A percentile compares a stretch with the other conserved stretches of the same genome.
These are phyloP conservation scores for Hirsutella thompsonii DNA, from an alignment of 2,329 filamentous ascomycete species.

Conservation along the genomic window DNA sequence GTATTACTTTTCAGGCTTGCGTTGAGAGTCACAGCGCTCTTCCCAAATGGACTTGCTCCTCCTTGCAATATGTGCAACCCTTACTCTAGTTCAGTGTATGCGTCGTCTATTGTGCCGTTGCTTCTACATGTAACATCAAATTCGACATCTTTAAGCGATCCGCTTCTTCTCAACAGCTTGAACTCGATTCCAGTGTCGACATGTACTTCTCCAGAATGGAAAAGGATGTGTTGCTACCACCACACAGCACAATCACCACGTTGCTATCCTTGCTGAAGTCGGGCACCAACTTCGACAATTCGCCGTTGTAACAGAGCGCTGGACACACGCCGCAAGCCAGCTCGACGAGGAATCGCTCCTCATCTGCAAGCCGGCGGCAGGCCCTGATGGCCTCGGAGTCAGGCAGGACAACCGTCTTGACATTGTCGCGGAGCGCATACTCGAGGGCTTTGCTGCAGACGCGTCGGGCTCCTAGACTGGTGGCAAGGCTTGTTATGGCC, in stretches of 20 bases:
- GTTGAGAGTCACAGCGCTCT: no score
- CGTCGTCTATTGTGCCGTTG: no score
- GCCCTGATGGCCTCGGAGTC: slow-evolving; percentile 15
- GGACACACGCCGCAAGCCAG: slow-evolving; percentile 16
- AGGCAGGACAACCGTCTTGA: slow-evolving; percentile 13
- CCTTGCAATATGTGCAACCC: no score
- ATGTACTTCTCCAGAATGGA: slow-evolving; percentile 12
- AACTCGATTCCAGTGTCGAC: no score
- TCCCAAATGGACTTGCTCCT: no score
- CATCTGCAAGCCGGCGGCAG: slow-evolving; percentile 14
- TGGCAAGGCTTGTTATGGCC: slow-evolving; percentile 59
- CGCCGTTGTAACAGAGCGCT: slow-evolving; percentile 14
- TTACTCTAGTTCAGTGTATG: no score
- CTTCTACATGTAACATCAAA: no score
- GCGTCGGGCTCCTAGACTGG: slow-evolving; percentile 52
- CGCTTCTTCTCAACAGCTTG: slow-evolving; percentile 3
- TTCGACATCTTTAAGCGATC: no score
- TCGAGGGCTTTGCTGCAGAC: slow-evolving; percentile 40
- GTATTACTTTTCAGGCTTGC: no score
- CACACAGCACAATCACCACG: slow-evolving; percentile 18
- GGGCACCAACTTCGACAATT: slow-evolving; percentile 10
- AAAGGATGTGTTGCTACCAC: slow-evolving; percentile 18
- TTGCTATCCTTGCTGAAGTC: slow-evolving; percentile 11
- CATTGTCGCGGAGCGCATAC: slow-evolving; percentile 13
- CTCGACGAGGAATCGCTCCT: slow-evolving; percentile 17